Evolutionary conservation across 202 grass and related monocot genomes (phyloP), one percentile per base, ranked within the genome.

Genomic region (Schoenoplectus triqueter): DNA sequence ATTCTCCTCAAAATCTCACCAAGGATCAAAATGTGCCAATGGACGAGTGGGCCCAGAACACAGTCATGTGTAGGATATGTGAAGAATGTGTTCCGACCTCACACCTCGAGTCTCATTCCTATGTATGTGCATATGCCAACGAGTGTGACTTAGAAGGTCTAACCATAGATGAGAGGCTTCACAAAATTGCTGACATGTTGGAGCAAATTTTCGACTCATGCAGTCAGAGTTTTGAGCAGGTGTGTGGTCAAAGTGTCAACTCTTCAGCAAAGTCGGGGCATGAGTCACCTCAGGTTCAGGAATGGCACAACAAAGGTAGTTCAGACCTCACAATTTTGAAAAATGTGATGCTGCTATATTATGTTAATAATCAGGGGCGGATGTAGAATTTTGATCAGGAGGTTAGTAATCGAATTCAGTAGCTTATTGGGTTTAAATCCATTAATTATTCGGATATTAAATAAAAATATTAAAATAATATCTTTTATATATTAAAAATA

Each of bases 61-160:
- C 46, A 61, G 78, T 87, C 15, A 73, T 88, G 10, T 88, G 80
- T 70, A 78, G 86, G 63, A 88, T 88, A 62, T 88, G 86, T 4
- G 86, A 88, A 50, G 70, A 88, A 73, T 80, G 68, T 41, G 59
- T 88, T 46, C 81, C 73, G 67, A 46, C 81, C 50, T 69, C 80
- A 78, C 70, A 85, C 68, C 78, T 79, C 10, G 80, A 84, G 46
- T 84, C 69, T 15, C 86, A 88, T 79, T 84, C 80, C n/a, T 88
- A 88, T 47, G 75, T 84, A 55, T 88, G 86, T 80, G 86, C 86
- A 49, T 88, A 83, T 70, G 86, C 73, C 17, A 83, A 88, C 8
- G 65, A 84, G 51, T 88, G 86, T 19, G 81, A 84, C 59, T 69
- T 57, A 84, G 86, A 80, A 69, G 63, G 60, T 80, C 61, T 79